phyloP scores from a whole-genome alignment of 2,329 filamentous ascomycete genomes.

The Talaromyces sp. region DNA sequence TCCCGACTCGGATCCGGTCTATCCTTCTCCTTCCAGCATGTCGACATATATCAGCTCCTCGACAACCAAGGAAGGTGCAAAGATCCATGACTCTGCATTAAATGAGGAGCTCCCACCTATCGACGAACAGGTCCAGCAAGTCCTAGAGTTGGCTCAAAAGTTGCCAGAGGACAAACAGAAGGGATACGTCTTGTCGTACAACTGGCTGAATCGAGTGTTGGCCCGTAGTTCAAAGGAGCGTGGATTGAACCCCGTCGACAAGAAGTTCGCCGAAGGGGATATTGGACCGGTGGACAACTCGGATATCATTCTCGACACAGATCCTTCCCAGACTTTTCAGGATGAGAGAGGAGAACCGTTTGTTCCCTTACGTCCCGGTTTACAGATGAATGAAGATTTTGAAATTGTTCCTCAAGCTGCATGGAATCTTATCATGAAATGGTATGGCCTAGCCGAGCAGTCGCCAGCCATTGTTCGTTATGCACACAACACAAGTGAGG shows the following conservation, averaged over 20 bases:
- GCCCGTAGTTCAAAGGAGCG: conserved; percentile 58
- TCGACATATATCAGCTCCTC: conserved; percentile 31
- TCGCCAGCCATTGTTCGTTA: conserved; percentile 68
- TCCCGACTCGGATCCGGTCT: conserved; percentile 25
- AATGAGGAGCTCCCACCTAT: conserved; percentile 41
- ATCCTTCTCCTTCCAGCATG: conserved; percentile 37
- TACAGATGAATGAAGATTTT: conserved; percentile 62
- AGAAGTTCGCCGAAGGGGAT: conserved; percentile 56
- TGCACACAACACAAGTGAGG: conserved; percentile 67
- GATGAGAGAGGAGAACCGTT: conserved; percentile 52
- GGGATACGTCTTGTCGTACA: conserved; percentile 70
- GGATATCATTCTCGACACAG: conserved; percentile 63
- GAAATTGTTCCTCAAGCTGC: conserved; percentile 71
- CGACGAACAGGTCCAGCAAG: conserved; percentile 69
- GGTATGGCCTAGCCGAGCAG: conserved; percentile 71
- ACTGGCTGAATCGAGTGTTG: conserved; percentile 71
- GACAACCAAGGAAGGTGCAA: conserved; percentile 24
- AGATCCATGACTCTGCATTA: conserved; percentile 19
- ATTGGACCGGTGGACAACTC: conserved; percentile 84
- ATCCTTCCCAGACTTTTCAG: conserved; percentile 37
- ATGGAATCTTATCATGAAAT: conserved; percentile 73
- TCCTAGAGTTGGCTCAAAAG: conserved; percentile 54
- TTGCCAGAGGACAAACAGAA: conserved; percentile 65
- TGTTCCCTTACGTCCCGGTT: conserved; percentile 66
- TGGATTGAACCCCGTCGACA: conserved; percentile 51